Conservation (phyloP, 1,284 basidiomycete species). For the Porogramme epimiltina region DNA sequence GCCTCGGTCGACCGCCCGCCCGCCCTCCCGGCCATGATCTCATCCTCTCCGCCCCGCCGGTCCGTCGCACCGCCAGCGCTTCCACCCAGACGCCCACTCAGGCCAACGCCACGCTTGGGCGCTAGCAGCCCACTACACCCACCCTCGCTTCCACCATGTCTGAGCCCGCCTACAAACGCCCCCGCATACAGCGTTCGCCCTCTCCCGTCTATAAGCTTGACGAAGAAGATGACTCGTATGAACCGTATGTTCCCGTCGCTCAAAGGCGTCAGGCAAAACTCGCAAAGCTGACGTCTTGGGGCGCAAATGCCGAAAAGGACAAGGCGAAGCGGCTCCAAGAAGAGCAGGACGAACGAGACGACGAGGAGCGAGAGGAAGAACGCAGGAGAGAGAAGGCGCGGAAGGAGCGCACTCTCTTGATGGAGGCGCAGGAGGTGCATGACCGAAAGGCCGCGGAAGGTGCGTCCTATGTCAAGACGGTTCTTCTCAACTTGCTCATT, state of each 20-base stretch:
- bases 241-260: conserved; percentile 87
- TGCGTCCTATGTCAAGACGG: conserved; percentile 35
- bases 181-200: conserved; percentile 47
- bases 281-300: conserved; percentile 68
- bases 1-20: too few species aligned
- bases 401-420: conserved; percentile 81
- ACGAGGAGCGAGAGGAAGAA: conserved; percentile 80
- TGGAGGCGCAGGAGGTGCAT: conserved; percentile 94
- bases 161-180: conserved; percentile 29
- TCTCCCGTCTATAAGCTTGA: conserved; percentile 68
- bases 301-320: conserved; percentile 57
- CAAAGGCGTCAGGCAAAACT: conserved; percentile 84
- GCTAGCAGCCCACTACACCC: background rate
- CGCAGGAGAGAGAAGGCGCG: conserved; percentile 70
- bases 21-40: conserved; percentile 13
- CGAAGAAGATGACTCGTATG: conserved; percentile 68
- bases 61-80: conserved; percentile 6
- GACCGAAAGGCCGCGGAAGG: conserved; percentile 79
- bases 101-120: too few species aligned
- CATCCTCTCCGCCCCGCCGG: background rate
- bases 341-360: conserved; percentile 68
- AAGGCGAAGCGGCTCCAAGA: conserved; percentile 54
- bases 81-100: too few species aligned
- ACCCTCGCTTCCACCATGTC: conserved; percentile 14
- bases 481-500: conserved; percentile 9